Evolutionary conservation across 306 rosid species (phyloP), one percentile per base, ranked within the genome.

Genomic region (Dryas octopetala): DNA sequence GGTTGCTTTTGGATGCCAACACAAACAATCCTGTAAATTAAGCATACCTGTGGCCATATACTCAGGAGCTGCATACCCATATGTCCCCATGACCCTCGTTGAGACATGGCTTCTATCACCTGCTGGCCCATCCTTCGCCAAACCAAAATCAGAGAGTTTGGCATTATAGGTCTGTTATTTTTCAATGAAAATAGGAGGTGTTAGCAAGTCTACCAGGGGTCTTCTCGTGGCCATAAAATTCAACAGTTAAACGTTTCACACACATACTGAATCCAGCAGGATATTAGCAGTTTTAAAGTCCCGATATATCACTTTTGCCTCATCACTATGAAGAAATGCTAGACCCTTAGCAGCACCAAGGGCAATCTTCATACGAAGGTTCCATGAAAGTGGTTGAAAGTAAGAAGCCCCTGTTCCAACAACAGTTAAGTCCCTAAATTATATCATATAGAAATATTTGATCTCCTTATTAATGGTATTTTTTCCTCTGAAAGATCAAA

Each of bases 41-140:
- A 65, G 73, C 32, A 54, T 92, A 92, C 99, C 99, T 86, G 99
- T 92, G 55, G 94, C 93, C 93, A 96, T 83, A 71, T 96, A 96
- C 80, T 96, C 99, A 2, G 99, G 99, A 45, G 99, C 99, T 9
- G 99, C 98, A 68, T 96, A 96, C 50, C 99, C 99, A 78, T 79
- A 92, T 8, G 99, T 96, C 67, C 99, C 99, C 99, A 96, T 96
- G 48, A 96, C 90, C 85, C 99, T 75, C 14, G 99, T 96, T 76
- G 99, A 92, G 84, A 96, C 99, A 70, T 96, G 84, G 80, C 99
- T 96, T 76, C 47, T 79, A 85, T 88, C 97, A 63, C 87, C 97
- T 3, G 83, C 89, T 4, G 99, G 99, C 62, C 97, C 99, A 51
- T 92, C 99, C 85, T 90, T 96, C 52, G 99, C 99, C 87, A 96